phyloP scores from a whole-genome alignment of 345 rosid species.

The Salix udensis region DNA sequence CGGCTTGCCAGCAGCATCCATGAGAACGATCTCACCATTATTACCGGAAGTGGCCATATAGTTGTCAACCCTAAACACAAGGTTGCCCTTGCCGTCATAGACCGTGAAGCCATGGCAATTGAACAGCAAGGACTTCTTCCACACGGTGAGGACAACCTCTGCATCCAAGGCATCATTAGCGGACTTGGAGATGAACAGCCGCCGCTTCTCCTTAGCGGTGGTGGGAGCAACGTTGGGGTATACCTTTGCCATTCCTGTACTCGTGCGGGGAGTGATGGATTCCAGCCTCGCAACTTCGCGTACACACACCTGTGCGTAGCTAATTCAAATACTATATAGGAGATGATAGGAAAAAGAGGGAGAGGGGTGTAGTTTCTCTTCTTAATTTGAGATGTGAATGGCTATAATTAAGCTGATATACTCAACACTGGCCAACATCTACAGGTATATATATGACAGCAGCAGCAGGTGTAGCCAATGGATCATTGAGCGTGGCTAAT shows the following conservation, averaged over 20 bases:
- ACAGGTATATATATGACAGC: neutral
- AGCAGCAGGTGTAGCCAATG: neutral
- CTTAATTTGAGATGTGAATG: neutral
- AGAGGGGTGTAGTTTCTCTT: neutral
- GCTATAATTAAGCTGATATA: neutral
- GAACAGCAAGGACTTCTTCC: constrained; percentile 91
- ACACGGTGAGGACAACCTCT: constrained; percentile 54
- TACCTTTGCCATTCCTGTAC: constrained; percentile 59
- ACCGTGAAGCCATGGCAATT: constrained; percentile 96
- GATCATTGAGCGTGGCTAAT: neutral
- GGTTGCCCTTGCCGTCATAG: constrained; percentile 64
- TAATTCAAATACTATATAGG: no score
- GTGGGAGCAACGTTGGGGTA: constrained; percentile 47
- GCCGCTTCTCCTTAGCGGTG: neutral
- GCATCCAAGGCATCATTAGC: neutral
- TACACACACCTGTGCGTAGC: neutral
- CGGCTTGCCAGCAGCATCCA: constrained; percentile 82
- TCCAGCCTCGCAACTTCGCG: constrained; percentile 7
- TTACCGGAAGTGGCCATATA: constrained; percentile 47
- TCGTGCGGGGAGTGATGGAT: neutral
- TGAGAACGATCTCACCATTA: constrained; percentile 68
- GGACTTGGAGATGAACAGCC: neutral
- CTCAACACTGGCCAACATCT: neutral
- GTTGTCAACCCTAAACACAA: constrained; percentile 80
- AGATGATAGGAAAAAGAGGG: neutral